Evolutionary conservation across 768 basidiomycete species (phyloP).

Genomic region (Boletales sp.): DNA sequence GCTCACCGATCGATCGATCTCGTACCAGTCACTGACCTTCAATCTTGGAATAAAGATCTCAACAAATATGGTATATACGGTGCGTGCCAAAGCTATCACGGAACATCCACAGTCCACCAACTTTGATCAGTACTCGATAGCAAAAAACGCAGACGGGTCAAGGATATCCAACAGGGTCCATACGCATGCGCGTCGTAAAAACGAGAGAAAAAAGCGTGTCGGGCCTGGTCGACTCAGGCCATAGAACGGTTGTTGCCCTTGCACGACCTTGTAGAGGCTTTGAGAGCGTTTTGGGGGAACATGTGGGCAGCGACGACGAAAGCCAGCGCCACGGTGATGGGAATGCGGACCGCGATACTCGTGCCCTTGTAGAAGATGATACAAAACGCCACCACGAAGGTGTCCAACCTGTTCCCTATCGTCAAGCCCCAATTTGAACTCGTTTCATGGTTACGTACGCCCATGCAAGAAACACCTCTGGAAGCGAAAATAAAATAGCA

Average conservation of each 20-base stretch:
- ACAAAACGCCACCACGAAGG: slow-evolving; percentile 32
- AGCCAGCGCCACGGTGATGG: slow-evolving; percentile 23
- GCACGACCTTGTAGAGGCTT: slow-evolving; percentile 1
- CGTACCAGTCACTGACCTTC: too few relatives aligned
- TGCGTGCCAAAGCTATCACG: too few relatives aligned
- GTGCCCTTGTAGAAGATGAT: slow-evolving; percentile 29
- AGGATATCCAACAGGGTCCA: too few relatives aligned
- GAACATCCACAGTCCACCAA: too few relatives aligned
- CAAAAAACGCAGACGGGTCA: too few relatives aligned
- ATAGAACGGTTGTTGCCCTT: neutral
- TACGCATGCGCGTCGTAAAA: too few relatives aligned
- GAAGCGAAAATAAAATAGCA: slow-evolving; percentile 39
- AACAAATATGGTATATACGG: too few relatives aligned
- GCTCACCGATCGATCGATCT: too few relatives aligned
- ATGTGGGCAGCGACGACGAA: slow-evolving; percentile 20
- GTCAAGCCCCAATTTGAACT: neutral
- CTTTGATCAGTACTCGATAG: too few relatives aligned
- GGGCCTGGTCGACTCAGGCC: neutral
- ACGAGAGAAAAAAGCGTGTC: too few relatives aligned
- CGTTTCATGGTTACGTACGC: slow-evolving; percentile 21
- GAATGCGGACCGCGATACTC: slow-evolving; percentile 20
- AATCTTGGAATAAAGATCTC: too few relatives aligned
- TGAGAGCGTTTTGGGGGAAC: slow-evolving; percentile 27
- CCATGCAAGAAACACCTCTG: slow-evolving; percentile 40
- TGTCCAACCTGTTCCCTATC: slow-evolving; percentile 25